phyloP scores from a whole-genome alignment of 768 basidiomycete genomes.

The Suillus alpinus region DNA sequence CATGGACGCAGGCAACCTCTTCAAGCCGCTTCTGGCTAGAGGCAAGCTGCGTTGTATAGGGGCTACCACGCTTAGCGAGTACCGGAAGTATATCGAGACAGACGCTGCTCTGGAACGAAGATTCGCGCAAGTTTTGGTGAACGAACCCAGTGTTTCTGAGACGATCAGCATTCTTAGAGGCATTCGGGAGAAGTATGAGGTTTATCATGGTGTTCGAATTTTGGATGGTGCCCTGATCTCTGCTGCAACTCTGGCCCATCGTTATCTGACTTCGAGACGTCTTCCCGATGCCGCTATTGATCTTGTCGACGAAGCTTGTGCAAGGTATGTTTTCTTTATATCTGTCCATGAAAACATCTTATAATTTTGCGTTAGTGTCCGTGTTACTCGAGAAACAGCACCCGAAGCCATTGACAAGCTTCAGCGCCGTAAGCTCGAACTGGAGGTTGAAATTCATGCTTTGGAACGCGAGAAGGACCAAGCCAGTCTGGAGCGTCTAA shows the following conservation, averaged over 20 bases:
- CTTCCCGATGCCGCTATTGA: conserved; percentile 89
- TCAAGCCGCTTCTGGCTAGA: conserved; percentile 89
- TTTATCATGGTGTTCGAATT: conserved; percentile 88
- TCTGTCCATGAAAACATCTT: not conserved
- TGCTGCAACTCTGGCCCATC: conserved; percentile 89
- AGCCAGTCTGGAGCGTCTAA: conserved; percentile 82
- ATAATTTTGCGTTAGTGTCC: conserved; percentile 49
- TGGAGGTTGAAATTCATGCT: conserved; percentile 94
- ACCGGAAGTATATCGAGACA: conserved; percentile 90
- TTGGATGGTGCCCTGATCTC: conserved; percentile 84
- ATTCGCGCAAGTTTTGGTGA: conserved; percentile 91
- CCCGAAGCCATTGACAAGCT: conserved; percentile 93
- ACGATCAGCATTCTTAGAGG: conserved; percentile 93
- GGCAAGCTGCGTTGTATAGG: conserved; percentile 80
- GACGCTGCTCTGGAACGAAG: conserved; percentile 89
- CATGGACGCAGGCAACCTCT: conserved; percentile 91
- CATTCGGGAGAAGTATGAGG: conserved; percentile 91
- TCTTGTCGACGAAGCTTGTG: conserved; percentile 88
- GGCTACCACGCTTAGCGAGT: conserved; percentile 90
- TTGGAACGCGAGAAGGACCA: conserved; percentile 89
- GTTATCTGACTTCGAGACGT: conserved; percentile 81
- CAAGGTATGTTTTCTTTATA: conserved; percentile 49
- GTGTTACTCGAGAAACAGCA: conserved; percentile 90
- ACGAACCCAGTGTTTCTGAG: conserved; percentile 86
- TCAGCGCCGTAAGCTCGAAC: conserved; percentile 82